These are phyloP conservation scores for Melampsora americana DNA, from an alignment of 1,284 basidiomycete genomes.

Conservation along the genomic window DNA sequence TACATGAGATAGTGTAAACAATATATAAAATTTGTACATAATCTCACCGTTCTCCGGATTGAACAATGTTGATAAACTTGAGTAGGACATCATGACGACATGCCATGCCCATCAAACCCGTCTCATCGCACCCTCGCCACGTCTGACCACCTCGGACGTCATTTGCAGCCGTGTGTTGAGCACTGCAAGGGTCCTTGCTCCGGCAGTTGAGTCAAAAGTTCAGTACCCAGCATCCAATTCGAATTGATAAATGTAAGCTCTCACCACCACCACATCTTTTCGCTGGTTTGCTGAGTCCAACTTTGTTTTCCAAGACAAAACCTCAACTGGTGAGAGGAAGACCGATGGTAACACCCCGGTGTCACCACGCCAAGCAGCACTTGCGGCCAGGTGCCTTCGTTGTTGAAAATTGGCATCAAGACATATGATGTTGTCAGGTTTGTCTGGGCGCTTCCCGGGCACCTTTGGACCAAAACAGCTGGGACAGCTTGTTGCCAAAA, in stretches of 20 bases:
- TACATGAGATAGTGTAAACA: no score
- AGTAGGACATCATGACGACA: constrained; percentile 5
- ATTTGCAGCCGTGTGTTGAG: constrained; percentile 7
- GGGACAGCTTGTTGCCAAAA: not conserved
- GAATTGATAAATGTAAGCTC: no score
- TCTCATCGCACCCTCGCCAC: constrained; percentile 8
- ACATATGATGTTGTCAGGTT: constrained; percentile 14
- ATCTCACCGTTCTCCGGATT: not conserved
- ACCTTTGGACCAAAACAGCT: constrained; percentile 8
- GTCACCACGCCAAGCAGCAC: no score
- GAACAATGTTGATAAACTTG: not conserved
- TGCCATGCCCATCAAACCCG: not conserved
- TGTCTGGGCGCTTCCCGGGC: not conserved
- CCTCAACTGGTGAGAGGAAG: no score
- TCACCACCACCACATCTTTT: no score
- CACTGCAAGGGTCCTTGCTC: not conserved
- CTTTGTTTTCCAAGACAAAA: no score
- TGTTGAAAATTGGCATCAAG: constrained; percentile 18
- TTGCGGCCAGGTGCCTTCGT: no score
- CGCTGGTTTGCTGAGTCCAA: no score
- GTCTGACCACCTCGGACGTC: not conserved
- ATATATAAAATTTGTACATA: no score
- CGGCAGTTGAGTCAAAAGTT: no score
- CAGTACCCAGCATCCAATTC: no score
- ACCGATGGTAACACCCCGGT: no score